Conservation (phyloP, 352 stramenopile species). For the Pythium dissotocum region DNA sequence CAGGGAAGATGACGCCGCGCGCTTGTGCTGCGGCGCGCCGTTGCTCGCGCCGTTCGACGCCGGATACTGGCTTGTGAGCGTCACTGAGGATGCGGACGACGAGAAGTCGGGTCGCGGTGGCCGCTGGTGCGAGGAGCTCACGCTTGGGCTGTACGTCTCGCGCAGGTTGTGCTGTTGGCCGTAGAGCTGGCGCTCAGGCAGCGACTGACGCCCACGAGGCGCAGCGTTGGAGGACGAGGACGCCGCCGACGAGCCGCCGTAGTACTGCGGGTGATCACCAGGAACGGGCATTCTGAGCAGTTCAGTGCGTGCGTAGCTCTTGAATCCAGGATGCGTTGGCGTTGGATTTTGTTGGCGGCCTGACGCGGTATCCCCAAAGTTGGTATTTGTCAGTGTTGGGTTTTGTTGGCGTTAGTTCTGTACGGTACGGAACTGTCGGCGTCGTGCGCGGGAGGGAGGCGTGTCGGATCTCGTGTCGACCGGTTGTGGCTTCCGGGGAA, state of each 20-base stretch:
- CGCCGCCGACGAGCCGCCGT: slow-evolving; percentile 6
- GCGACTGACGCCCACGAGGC: slow-evolving; percentile 15
- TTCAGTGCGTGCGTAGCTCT: neutral
- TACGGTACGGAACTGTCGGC: neutral
- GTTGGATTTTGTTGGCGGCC: neutral
- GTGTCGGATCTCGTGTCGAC: neutral
- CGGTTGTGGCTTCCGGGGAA: neutral
- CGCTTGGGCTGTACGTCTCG: slow-evolving; percentile 4
- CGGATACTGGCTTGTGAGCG: neutral
- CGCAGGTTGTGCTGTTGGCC: slow-evolving; percentile 9
- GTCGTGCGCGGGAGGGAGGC: neutral
- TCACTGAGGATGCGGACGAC: slow-evolving; percentile 16
- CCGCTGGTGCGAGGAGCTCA: neutral
- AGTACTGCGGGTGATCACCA: slow-evolving; percentile 9
- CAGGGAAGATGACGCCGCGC: slow-evolving; percentile 6
- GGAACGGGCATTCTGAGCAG: slow-evolving; percentile 8
- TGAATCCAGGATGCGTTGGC: neutral
- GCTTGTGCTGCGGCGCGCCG: neutral
- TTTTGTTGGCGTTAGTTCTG: slow-evolving; percentile 5
- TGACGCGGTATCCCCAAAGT: neutral
- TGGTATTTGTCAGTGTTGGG: neutral
- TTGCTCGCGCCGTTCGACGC: neutral
- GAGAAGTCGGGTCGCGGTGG: slow-evolving; percentile 18
- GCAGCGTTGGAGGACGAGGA: neutral
- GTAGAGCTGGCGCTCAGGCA: slow-evolving; percentile 25